A percentile compares a stretch with the other conserved stretches of the same genome.
phyloP scores from a whole-genome alignment of 306 rosid species.

The Crataegus laevigata region DNA sequence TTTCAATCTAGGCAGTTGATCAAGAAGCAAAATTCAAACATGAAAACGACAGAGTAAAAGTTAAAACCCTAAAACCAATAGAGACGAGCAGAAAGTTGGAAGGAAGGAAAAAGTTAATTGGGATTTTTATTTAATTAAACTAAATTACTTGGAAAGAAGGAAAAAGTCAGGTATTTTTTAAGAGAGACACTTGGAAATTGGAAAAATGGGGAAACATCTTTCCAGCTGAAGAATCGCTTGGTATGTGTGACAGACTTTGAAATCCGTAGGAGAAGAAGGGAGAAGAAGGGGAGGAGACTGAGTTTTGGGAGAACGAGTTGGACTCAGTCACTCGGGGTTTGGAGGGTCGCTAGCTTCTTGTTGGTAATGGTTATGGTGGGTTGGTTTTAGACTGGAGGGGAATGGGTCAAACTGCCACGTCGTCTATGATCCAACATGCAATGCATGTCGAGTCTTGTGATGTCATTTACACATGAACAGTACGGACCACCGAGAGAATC shows the following conservation, averaged over 20 bases:
- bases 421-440: slow-evolving; percentile 7
- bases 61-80: slow-evolving; percentile 8
- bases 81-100: not conserved
- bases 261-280: not conserved
- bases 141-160: not conserved
- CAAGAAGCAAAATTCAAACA: slow-evolving; percentile 33
- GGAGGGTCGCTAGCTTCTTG: not conserved
- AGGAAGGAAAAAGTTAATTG: not conserved
- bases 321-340: slow-evolving; percentile 14
- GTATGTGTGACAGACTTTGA: slow-evolving; percentile 8
- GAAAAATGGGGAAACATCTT: not conserved
- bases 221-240: slow-evolving; percentile 12
- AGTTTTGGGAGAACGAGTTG: slow-evolving; percentile 24
- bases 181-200: slow-evolving; percentile 21
- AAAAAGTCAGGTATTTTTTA: slow-evolving; percentile 20
- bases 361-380: not conserved
- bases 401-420: slow-evolving; percentile 55
- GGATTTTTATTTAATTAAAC: not conserved
- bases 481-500: not conserved
- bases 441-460: slow-evolving; percentile 43
- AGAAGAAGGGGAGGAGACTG: not conserved
- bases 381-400: slow-evolving; percentile 8
- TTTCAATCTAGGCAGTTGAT: slow-evolving; percentile 16
- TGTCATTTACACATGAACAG: slow-evolving; percentile 18
- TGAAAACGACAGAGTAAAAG: slow-evolving; percentile 40